Percentiles rank a stretch among this genome's conserved stretches.
Conservation (phyloP, 768 basidiomycete species). For the Mycena vitilis region DNA sequence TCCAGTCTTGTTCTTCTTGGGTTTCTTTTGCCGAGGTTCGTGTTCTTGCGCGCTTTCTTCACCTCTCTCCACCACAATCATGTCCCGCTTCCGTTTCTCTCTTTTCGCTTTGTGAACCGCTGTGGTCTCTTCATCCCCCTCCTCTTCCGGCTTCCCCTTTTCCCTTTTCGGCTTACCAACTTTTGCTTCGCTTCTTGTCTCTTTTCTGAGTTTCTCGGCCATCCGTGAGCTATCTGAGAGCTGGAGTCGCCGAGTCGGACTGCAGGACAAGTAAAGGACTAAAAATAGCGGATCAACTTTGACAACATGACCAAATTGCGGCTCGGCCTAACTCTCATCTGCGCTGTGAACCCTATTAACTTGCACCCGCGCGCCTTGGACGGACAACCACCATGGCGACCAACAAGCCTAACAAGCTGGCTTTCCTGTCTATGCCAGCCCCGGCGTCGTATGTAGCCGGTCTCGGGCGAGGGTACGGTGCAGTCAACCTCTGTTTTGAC, state of each 20-base stretch:
- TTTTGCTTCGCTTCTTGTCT: background rate
- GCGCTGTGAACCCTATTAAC: background rate
- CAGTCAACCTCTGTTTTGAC: background rate
- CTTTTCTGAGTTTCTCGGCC: slow-evolving; percentile 13
- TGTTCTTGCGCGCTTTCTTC: slow-evolving; percentile 9
- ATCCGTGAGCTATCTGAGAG: background rate
- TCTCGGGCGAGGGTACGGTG: slow-evolving; percentile 91
- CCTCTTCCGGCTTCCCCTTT: slow-evolving; percentile 39
- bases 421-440: slow-evolving; percentile 91
- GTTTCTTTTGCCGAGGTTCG: slow-evolving; percentile 46
- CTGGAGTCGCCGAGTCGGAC: too few species aligned
- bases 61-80: background rate
- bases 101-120: slow-evolving; percentile 10
- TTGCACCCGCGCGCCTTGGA: background rate
- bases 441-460: slow-evolving; percentile 98
- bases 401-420: slow-evolving; percentile 81
- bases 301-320: slow-evolving; percentile 9
- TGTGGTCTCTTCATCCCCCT: slow-evolving; percentile 1
- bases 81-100: slow-evolving; percentile 41
- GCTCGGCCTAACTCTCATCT: background rate
- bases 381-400: slow-evolving; percentile 50
- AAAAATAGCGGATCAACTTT: background rate
- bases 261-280: background rate
- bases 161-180: slow-evolving; percentile 35
- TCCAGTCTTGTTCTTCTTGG: slow-evolving; percentile 53